Evolutionary conservation across 257 asterid genomes (phyloP).

Genomic region (Przewalskia tangutica): DNA sequence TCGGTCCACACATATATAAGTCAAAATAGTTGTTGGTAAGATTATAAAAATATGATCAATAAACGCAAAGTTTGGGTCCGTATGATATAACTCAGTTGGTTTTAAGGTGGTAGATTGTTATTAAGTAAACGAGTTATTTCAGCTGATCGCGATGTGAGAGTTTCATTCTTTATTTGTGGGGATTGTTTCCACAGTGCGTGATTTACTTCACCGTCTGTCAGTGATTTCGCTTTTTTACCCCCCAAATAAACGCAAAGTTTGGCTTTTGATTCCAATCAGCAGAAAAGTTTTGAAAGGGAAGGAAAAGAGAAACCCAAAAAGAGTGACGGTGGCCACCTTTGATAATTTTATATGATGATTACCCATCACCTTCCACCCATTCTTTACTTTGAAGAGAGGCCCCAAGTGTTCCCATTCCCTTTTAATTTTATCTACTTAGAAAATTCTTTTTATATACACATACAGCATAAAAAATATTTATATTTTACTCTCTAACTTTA

Average conservation of each 20-base stretch:
- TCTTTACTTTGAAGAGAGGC: not conserved
- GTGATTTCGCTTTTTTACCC: too few relatives aligned
- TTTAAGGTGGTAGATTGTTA: too few relatives aligned
- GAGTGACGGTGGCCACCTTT: constrained; percentile 28
- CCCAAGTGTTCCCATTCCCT: not conserved
- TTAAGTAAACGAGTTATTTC: too few relatives aligned
- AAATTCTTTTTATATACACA: too few relatives aligned
- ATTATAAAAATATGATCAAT: not conserved
- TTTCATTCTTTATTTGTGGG: too few relatives aligned
- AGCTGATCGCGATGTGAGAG: too few relatives aligned
- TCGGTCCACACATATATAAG: not conserved
- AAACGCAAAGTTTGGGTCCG: constrained; percentile 6
- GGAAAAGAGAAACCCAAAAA: not conserved
- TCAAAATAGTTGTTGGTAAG: not conserved
- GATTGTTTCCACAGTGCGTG: too few relatives aligned
- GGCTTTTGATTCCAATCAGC: not conserved
- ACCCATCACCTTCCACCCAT: not conserved
- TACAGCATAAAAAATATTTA: too few relatives aligned
- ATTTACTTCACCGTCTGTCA: too few relatives aligned
- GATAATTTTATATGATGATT: constrained; percentile 1
- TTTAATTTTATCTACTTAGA: not conserved
- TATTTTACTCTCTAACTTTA: not conserved
- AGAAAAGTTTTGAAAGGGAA: not conserved
- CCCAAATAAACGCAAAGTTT: not conserved
- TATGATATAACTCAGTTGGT: too few relatives aligned